Conservation (phyloP, 441 rosid genomes). For the Francoa sonchifolia region DNA sequence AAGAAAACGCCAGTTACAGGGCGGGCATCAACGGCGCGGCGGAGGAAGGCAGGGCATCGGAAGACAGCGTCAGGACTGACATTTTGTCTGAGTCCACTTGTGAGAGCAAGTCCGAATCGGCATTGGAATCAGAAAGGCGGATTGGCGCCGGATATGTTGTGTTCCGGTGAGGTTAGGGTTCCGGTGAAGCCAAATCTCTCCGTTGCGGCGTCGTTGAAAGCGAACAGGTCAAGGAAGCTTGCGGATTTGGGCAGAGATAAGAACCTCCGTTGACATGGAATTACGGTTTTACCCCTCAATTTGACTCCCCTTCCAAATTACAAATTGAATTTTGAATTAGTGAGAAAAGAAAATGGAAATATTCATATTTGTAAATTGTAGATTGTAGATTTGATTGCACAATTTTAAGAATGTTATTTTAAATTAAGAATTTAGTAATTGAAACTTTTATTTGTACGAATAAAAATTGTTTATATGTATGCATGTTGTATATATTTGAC, state of each 20-base stretch:
- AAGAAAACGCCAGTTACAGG: conserved; percentile 23
- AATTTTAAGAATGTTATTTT: too few species aligned
- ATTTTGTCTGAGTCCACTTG: conserved; percentile 77
- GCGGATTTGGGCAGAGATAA: conserved; percentile 61
- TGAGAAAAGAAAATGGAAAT: too few species aligned
- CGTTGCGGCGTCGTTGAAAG: conserved; percentile 51
- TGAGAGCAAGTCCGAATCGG: conserved; percentile 67
- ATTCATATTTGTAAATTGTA: too few species aligned
- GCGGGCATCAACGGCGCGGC: conserved; percentile 19
- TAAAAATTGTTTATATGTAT: too few species aligned
- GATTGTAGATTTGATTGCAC: too few species aligned
- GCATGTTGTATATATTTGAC: too few species aligned
- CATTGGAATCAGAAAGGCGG: conserved; percentile 48
- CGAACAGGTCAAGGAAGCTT: conserved; percentile 73
- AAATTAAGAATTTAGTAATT: too few species aligned
- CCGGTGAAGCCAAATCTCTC: conserved; percentile 49
- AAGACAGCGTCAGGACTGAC: conserved; percentile 39
- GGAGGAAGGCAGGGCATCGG: conserved; percentile 20
- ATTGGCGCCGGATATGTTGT: conserved; percentile 28
- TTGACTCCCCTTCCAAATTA: too few species aligned
- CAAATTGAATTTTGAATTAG: too few species aligned
- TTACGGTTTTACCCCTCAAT: conserved; percentile 29
- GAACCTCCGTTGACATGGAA: conserved; percentile 36
- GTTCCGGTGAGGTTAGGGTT: conserved; percentile 29
- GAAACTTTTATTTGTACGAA: too few species aligned